phyloP scores from a whole-genome alignment of 352 stramenopile species.

The Phytophthora pseudosyringae region DNA sequence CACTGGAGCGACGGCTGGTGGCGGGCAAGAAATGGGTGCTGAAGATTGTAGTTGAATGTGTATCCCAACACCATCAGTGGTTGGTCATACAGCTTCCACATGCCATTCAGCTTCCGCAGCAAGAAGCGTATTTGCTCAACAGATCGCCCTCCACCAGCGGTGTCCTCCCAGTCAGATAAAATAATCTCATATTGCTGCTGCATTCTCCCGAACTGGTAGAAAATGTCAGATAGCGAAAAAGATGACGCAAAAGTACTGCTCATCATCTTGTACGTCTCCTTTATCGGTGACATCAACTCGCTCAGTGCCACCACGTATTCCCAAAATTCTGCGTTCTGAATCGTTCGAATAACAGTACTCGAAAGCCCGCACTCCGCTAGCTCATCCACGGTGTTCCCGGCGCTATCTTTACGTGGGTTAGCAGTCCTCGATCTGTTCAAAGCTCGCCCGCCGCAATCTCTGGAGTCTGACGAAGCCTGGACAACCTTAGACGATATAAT shows the following conservation, averaged over 20 bases:
- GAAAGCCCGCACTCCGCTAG: constrained; percentile 50
- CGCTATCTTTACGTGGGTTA: constrained; percentile 51
- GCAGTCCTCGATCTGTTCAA: constrained; percentile 3
- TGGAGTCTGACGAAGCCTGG: constrained; percentile 31
- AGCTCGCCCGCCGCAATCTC: not conserved
- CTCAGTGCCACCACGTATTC: constrained; percentile 76
- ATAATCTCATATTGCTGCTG: constrained; percentile 77
- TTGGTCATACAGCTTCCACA: constrained; percentile 83
- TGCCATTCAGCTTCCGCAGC: constrained; percentile 63
- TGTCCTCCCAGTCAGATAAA: constrained; percentile 75
- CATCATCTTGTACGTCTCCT: constrained; percentile 80
- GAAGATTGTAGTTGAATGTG: constrained; percentile 79
- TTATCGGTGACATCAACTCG: constrained; percentile 81
- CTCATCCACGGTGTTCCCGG: constrained; percentile 52
- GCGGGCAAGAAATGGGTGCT: constrained; percentile 50
- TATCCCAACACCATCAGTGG: constrained; percentile 75
- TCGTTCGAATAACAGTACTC: constrained; percentile 51
- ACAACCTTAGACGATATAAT: constrained; percentile 72
- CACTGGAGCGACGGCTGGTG: constrained; percentile 68
- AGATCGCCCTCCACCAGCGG: constrained; percentile 45
- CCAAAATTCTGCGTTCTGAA: constrained; percentile 76
- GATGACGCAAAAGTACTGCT: constrained; percentile 33
- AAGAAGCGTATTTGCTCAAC: constrained; percentile 68
- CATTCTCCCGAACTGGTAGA: constrained; percentile 85
- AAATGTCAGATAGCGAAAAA: constrained; percentile 71